A percentile compares a stretch with the other conserved stretches of the same genome.
These are phyloP conservation scores for Chionographis japonica DNA, from an alignment of 106 monocot species.

Conservation along the genomic window DNA sequence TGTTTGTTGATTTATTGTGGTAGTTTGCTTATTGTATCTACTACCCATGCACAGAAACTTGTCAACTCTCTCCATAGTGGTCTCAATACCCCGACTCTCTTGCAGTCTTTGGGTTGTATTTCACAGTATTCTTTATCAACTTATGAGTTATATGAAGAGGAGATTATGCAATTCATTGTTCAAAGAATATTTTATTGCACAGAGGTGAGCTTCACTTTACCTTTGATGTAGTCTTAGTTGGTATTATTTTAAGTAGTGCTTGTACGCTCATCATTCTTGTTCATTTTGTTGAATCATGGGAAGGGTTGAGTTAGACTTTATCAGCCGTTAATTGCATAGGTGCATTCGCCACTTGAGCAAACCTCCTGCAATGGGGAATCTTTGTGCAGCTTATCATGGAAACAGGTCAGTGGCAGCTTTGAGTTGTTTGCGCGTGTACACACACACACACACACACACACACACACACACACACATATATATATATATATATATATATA, in stretches of 20 bases:
- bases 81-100: conserved; percentile 48
- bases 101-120: conserved; percentile 75
- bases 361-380: conserved; percentile 10
- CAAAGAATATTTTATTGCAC: conserved; percentile 31
- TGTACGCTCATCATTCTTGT: not conserved
- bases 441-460: too few species aligned
- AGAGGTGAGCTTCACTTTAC: conserved; percentile 25
- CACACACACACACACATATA: too few species aligned
- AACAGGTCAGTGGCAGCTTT: conserved; percentile 40
- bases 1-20: too few species aligned
- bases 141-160: conserved; percentile 35
- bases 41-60: conserved; percentile 58
- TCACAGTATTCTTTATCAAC: conserved; percentile 32
- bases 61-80: conserved; percentile 36
- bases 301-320: not conserved
- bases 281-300: not conserved
- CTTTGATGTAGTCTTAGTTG: too few species aligned
- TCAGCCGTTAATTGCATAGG: conserved; percentile 25
- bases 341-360: conserved; percentile 23
- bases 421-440: not conserved
- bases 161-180: conserved; percentile 46
- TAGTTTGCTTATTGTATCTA: too few species aligned
- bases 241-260: too few species aligned
- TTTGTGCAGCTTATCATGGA: conserved; percentile 46
- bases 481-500: too few species aligned